phyloP scores from a whole-genome alignment of 257 asterid genomes.

The Solanum peruvianum region DNA sequence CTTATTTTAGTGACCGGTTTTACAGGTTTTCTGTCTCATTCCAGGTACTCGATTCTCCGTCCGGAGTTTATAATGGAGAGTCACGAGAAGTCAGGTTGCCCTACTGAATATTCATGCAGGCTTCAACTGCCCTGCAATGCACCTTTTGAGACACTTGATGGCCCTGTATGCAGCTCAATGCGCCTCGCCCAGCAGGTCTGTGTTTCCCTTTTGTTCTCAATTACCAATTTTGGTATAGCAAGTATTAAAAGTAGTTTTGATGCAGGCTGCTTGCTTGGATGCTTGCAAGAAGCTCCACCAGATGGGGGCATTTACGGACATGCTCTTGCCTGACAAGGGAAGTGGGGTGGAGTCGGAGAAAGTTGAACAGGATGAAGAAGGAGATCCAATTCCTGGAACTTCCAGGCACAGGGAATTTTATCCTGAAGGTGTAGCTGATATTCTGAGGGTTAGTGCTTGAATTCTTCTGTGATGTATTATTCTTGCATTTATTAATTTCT shows the following conservation, averaged over 20 bases:
- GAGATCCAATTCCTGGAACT: constrained; percentile 94
- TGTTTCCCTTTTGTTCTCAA: constrained; percentile 4
- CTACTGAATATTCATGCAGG: constrained; percentile 86
- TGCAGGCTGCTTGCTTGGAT: constrained; percentile 93
- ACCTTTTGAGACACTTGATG: constrained; percentile 90
- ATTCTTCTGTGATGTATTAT: not conserved
- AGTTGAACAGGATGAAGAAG: constrained; percentile 77
- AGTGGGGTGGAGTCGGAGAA: constrained; percentile 56
- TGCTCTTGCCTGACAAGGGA: constrained; percentile 99
- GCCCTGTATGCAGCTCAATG: constrained; percentile 89
- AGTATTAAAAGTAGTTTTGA: not conserved
- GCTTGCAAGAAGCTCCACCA: constrained; percentile 99
- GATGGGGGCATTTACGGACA: constrained; percentile 99
- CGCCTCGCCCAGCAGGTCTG: constrained; percentile 97
- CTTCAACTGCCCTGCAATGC: constrained; percentile 99
- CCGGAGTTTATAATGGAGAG: constrained; percentile 92
- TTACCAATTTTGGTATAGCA: not conserved
- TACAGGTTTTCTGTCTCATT: not conserved
- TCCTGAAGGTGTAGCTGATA: constrained; percentile 96
- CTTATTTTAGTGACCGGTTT: not conserved
- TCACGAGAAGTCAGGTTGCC: constrained; percentile 65
- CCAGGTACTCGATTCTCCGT: constrained; percentile 88
- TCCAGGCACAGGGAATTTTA: constrained; percentile 97
- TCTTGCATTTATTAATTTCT: not conserved
- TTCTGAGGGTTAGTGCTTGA: constrained; percentile 57